These are phyloP conservation scores for Aureoboletus auriporus DNA, from an alignment of 768 basidiomycete species.

Conservation along the genomic window DNA sequence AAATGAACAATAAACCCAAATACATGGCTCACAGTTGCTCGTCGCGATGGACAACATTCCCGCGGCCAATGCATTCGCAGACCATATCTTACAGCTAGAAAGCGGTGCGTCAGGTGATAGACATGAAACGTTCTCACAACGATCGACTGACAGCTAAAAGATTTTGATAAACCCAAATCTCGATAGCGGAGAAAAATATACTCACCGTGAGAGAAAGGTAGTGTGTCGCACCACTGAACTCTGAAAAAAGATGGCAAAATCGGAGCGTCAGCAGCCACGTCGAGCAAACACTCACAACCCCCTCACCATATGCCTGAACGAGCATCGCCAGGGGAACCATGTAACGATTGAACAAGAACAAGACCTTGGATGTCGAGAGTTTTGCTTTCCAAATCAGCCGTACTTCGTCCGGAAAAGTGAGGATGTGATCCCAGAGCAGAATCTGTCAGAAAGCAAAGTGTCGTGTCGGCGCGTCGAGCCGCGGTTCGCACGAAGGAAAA, in stretches of 20 bases:
- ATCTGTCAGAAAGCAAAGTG: constrained; percentile 16
- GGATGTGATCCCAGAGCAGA: constrained; percentile 32
- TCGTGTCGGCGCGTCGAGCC: background rate
- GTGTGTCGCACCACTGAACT: constrained; percentile 15
- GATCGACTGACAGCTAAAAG: constrained; percentile 16
- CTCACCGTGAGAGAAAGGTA: constrained; percentile 16
- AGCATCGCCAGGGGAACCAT: constrained; percentile 29
- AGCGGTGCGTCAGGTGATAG: constrained; percentile 1
- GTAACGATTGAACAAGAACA: constrained; percentile 35
- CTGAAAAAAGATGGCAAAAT: constrained; percentile 6
- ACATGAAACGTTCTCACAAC: background rate
- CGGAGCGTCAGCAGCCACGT: background rate
- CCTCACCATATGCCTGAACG: constrained; percentile 28
- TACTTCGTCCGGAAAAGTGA: constrained; percentile 34
- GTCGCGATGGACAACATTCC: constrained; percentile 34
- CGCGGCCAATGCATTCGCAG: constrained; percentile 17
- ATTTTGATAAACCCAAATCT: background rate
- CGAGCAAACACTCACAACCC: background rate
- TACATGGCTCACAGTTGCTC: constrained; percentile 31
- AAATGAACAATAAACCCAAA: background rate
- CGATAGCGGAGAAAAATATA: background rate
- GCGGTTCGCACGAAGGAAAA: no score
- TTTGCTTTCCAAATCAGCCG: constrained; percentile 29
- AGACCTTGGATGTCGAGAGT: constrained; percentile 25
- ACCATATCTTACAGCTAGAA: constrained; percentile 24